phyloP scores from a whole-genome alignment of 2,329 filamentous ascomycete genomes.

The Aureobasidium mangrovei region DNA sequence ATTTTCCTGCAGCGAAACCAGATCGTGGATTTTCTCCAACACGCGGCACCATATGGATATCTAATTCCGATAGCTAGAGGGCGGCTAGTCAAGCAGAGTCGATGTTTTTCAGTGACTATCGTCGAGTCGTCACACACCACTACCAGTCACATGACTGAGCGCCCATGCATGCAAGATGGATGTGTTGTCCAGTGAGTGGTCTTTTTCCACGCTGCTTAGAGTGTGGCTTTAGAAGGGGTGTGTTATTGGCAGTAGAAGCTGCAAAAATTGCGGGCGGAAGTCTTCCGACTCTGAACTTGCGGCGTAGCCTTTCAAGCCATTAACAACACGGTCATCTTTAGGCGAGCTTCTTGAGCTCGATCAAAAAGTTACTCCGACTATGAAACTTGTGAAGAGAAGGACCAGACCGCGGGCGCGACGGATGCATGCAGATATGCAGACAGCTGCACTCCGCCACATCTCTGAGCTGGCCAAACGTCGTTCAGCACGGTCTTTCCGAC shows the following conservation, averaged over 20 bases:
- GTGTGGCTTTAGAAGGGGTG: not conserved
- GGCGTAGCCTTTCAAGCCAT: not conserved
- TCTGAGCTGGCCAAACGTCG: conserved; percentile 2
- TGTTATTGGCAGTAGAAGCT: conserved; percentile 1
- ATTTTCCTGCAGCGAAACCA: not conserved
- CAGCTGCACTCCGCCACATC: conserved; percentile 7
- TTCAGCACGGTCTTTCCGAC: conserved; percentile 1
- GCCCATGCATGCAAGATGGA: not conserved
- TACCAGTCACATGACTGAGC: conserved; percentile 7
- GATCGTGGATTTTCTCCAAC: not conserved
- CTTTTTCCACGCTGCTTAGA: not conserved
- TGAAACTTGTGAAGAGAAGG: not conserved
- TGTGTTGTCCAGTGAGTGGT: not conserved
- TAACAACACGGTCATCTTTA: not conserved
- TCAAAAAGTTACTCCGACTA: not conserved
- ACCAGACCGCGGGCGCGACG: not conserved
- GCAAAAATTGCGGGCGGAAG: conserved; percentile 3
- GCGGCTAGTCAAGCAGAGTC: not conserved
- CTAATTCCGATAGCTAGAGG: not conserved
- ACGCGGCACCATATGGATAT: not conserved
- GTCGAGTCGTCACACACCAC: conserved; percentile 9
- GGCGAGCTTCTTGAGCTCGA: not conserved
- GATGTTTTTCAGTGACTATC: not conserved
- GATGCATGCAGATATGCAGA: not conserved
- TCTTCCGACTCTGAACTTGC: not conserved